Evolutionary conservation across 768 basidiomycete genomes (phyloP), one percentile per base, ranked within the genome.

Genomic region (Trametes punicea): DNA sequence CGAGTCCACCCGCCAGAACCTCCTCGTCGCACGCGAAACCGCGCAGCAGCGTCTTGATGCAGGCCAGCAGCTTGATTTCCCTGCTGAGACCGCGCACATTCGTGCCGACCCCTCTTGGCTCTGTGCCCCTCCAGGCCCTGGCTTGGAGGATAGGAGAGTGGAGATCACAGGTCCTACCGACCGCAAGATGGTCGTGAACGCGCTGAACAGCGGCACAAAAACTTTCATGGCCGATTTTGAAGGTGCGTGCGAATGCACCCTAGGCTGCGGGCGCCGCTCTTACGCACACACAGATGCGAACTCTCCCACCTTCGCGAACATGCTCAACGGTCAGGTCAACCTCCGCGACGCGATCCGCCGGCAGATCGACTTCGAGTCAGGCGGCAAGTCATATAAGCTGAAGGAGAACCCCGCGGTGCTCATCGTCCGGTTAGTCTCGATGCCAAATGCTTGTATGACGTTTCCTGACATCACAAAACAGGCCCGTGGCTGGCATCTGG

Each of bases 141-240:
- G 97, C 7, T 77, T 99, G 39, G 93, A 96, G 71, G 97, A 99
- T 72, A 77, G 97, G 67, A 80, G 97, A 46, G 88, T 98, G 56
- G 97, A 99, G 75, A 99, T 99, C 60, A 99, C 97, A 0, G 97
- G 97, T 20, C 97, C 97, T 7, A 91, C 94, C 2, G 96, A 98
- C 71, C 80, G 96, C 65, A 99, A 98, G 78, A 99, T 99, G 97
- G 95, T 98, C 68, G 88, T 98, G 70, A 98, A 98, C 62, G 95
- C 95, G 6, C 73, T 97, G 62, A 97, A 97, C 74, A 92, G 91
- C 58, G 94, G 94, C 1, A 85, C 94, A 20, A 94, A 96, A 79
- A 94, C 94, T 0, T 99, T 97, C 77, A 99, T 99, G 97, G 95
- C 97, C 30, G 97, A 99, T 70, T 95, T 98, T 58, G 97, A 99